Conservation (phyloP, 2,329 filamentous ascomycete genomes). For the Periglandula ipomoeae region DNA sequence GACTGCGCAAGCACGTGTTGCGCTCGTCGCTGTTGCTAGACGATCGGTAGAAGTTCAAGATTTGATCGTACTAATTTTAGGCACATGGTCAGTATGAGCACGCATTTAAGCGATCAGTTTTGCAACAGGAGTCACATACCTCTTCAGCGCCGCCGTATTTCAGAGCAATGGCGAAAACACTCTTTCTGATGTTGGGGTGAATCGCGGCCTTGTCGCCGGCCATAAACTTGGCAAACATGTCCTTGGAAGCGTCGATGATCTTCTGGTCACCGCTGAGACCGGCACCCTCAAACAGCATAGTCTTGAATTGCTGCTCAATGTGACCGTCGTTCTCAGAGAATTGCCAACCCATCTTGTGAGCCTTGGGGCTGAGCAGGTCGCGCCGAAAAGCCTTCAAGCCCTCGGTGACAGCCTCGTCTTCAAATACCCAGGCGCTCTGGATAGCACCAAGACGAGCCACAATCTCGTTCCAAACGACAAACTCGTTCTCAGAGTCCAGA, state of each 20-base stretch:
- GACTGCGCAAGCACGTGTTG: conserved; percentile 76
- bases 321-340: conserved; percentile 82
- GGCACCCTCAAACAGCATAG: conserved; percentile 76
- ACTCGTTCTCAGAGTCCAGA: conserved; percentile 75
- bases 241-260: conserved; percentile 71
- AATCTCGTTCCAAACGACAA: conserved; percentile 93
- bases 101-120: background rate
- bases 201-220: conserved; percentile 71
- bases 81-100: background rate
- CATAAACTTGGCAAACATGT: conserved; percentile 83
- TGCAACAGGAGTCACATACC: conserved; percentile 30
- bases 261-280: conserved; percentile 71
- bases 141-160: conserved; percentile 79
- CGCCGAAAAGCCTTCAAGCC: conserved; percentile 78
- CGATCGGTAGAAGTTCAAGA: conserved; percentile 66
- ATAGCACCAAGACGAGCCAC: conserved; percentile 69
- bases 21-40: conserved; percentile 71
- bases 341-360: conserved; percentile 80
- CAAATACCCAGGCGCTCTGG: conserved; percentile 71
- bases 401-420: conserved; percentile 63
- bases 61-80: conserved; percentile 54
- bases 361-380: conserved; percentile 66
- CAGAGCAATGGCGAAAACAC: conserved; percentile 77
- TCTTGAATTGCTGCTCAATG: conserved; percentile 90
- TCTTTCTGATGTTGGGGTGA: conserved; percentile 82